phyloP scores from a whole-genome alignment of 495 filamentous ascomycete genomes.

The Podospora comata region DNA sequence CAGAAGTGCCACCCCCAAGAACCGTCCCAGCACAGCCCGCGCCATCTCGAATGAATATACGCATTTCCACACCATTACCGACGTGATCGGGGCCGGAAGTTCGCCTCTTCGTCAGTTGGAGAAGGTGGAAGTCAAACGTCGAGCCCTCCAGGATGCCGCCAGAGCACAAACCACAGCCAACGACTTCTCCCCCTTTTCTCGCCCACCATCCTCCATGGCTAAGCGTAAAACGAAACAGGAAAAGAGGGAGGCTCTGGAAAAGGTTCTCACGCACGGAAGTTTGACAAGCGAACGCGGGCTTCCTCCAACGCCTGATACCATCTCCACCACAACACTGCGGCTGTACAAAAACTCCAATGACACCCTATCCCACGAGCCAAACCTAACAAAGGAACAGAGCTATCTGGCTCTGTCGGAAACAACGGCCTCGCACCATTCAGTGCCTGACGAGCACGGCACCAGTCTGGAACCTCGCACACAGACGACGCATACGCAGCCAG shows the following conservation, averaged over 20 bases:
- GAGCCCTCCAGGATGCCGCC: conserved; percentile 22
- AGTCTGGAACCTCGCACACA: not conserved
- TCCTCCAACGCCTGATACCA: conserved; percentile 55
- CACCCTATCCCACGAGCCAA: conserved; percentile 28
- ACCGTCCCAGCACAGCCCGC: conserved; percentile 20
- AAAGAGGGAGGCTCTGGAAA: conserved; percentile 42
- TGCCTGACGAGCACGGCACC: conserved; percentile 10
- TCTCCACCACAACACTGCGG: conserved; percentile 49
- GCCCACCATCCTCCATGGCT: conserved; percentile 16
- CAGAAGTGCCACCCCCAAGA: conserved; percentile 18
- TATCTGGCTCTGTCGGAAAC: conserved; percentile 24
- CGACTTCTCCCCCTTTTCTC: conserved; percentile 22
- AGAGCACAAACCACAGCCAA: conserved; percentile 27
- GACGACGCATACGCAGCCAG: conserved; percentile 19
- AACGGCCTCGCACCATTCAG: conserved; percentile 23
- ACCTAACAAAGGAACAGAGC: conserved; percentile 23
- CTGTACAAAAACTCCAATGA: conserved; percentile 40
- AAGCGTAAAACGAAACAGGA: conserved; percentile 37
- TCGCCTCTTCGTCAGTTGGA: conserved; percentile 45
- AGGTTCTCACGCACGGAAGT: conserved; percentile 38
- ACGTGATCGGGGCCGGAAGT: conserved; percentile 33
- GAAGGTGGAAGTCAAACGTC: conserved; percentile 31
- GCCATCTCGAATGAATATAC: conserved; percentile 19
- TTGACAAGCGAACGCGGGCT: conserved; percentile 34
- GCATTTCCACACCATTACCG: conserved; percentile 42